Conservation (phyloP, 768 basidiomycete species). For the Leccinum arenicola region DNA sequence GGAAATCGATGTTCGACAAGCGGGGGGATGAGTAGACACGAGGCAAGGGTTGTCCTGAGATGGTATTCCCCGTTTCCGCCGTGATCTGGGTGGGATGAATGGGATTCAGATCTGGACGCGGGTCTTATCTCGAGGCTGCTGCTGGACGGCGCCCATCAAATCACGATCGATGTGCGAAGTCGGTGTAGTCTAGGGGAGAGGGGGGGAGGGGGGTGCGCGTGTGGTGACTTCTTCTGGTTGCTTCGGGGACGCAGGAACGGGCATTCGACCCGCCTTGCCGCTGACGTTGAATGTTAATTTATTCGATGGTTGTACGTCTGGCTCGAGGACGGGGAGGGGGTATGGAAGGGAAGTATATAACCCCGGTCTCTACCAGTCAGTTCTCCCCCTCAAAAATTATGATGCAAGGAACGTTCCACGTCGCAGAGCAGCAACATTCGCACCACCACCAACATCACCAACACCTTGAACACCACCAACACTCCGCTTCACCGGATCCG, state of each 20-base stretch:
- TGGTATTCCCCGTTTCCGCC: conserved; percentile 28
- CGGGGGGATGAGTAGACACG: conserved; percentile 13
- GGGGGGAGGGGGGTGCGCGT: conserved; percentile 11
- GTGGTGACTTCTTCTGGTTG: conserved; percentile 3
- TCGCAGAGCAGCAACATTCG: background rate
- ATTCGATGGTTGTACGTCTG: background rate
- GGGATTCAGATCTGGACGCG: background rate
- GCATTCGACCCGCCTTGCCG: background rate
- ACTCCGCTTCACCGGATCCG: conserved; percentile 20
- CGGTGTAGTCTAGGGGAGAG: background rate
- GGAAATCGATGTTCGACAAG: conserved; percentile 21
- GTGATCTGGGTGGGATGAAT: conserved; percentile 13
- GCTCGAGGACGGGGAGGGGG: background rate
- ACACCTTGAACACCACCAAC: too few species aligned
- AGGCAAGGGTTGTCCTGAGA: conserved; percentile 15
- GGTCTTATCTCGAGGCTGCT: conserved; percentile 2
- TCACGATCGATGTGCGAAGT: conserved; percentile 23
- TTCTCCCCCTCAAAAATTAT: background rate
- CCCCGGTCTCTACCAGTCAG: background rate
- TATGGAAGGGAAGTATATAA: background rate
- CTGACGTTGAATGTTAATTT: conserved; percentile 14
- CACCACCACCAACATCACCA: background rate
- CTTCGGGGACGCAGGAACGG: conserved; percentile 22
- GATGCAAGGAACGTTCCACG: background rate
- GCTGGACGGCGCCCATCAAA: conserved; percentile 16